A percentile compares a stretch with the other conserved stretches of the same genome.
These are phyloP conservation scores for Xylariaceae sp. DNA, from an alignment of 2,329 filamentous ascomycete genomes.

Conservation along the genomic window DNA sequence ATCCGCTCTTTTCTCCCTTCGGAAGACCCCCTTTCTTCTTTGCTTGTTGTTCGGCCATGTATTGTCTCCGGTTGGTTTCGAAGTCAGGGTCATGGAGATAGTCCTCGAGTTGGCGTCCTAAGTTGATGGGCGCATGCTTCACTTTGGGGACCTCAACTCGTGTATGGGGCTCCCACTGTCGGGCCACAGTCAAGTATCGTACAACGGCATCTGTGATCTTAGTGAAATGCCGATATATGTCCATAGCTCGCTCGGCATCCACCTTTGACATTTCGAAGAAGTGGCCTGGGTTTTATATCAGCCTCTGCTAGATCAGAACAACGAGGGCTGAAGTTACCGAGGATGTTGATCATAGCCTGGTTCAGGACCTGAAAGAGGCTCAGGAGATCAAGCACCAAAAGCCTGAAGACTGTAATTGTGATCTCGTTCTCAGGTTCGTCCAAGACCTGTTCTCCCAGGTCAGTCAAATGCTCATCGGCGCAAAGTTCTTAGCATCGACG, in stretches of 20 bases:
- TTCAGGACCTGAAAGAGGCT: slow-evolving; percentile 93
- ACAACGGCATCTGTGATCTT: slow-evolving; percentile 91
- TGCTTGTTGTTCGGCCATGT: slow-evolving; percentile 78
- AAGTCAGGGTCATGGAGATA: slow-evolving; percentile 95
- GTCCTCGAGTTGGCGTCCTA: slow-evolving; percentile 85
- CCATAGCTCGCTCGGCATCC: slow-evolving; percentile 86
- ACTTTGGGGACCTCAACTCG: slow-evolving; percentile 92
- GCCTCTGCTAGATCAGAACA: slow-evolving; percentile 2
- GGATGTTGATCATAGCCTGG: slow-evolving; percentile 92
- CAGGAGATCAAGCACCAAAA: slow-evolving; percentile 84
- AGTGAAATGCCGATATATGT: slow-evolving; percentile 88
- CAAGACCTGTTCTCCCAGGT: slow-evolving; percentile 57
- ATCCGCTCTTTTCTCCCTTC: slow-evolving; percentile 35
- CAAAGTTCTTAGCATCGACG: slow-evolving; percentile 32
- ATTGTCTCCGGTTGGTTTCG: slow-evolving; percentile 86
- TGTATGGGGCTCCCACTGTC: slow-evolving; percentile 88
- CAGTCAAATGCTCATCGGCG: slow-evolving; percentile 14
- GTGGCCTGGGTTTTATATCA: slow-evolving; percentile 56
- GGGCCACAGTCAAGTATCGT: slow-evolving; percentile 77
- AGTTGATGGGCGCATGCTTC: slow-evolving; percentile 90
- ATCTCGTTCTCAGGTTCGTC: slow-evolving; percentile 96
- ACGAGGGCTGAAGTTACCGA: slow-evolving; percentile 54
- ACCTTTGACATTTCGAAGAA: slow-evolving; percentile 98
- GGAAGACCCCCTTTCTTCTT: slow-evolving; percentile 46
- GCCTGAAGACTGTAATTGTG: slow-evolving; percentile 84